These are phyloP conservation scores for Phycomyces blakesleeanus DNA, from an alignment of 192 early-diverging fungal genomes.

Conservation along the genomic window DNA sequence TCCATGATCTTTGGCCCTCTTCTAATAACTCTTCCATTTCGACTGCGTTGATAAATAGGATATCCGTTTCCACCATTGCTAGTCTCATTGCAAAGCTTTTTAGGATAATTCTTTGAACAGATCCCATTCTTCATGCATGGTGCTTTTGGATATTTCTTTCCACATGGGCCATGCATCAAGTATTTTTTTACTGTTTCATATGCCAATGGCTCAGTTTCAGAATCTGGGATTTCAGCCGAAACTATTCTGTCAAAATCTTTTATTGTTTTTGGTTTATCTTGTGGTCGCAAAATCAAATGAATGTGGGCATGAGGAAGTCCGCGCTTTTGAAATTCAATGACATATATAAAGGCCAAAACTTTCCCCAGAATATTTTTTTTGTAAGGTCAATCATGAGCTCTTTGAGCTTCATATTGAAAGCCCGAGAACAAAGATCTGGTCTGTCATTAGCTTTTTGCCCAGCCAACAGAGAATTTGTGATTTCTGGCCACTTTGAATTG, in stretches of 20 bases:
- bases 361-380: constrained; percentile 19
- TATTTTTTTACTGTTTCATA: constrained; percentile 13
- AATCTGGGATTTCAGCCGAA: constrained; percentile 23
- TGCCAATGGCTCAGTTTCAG: not conserved
- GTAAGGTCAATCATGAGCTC: constrained; percentile 13
- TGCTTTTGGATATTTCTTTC: too few species aligned
- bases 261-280: not conserved
- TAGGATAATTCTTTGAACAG: too few species aligned
- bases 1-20: too few species aligned
- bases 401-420: constrained; percentile 20
- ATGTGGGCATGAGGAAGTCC: constrained; percentile 40
- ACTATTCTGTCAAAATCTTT: constrained; percentile 7
- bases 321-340: constrained; percentile 41
- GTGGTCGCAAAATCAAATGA: constrained; percentile 24
- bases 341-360: constrained; percentile 24
- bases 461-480: not conserved
- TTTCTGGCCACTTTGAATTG: constrained; percentile 16
- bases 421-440: constrained; percentile 17
- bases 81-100: too few species aligned
- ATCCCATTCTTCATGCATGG: too few species aligned
- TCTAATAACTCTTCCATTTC: too few species aligned
- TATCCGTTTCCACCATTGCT: too few species aligned
- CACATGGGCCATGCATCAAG: constrained; percentile 31
- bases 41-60: too few species aligned
- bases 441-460: constrained; percentile 4